Conservation (phyloP, 352 stramenopile genomes). For the Phytophthora syringae region DNA sequence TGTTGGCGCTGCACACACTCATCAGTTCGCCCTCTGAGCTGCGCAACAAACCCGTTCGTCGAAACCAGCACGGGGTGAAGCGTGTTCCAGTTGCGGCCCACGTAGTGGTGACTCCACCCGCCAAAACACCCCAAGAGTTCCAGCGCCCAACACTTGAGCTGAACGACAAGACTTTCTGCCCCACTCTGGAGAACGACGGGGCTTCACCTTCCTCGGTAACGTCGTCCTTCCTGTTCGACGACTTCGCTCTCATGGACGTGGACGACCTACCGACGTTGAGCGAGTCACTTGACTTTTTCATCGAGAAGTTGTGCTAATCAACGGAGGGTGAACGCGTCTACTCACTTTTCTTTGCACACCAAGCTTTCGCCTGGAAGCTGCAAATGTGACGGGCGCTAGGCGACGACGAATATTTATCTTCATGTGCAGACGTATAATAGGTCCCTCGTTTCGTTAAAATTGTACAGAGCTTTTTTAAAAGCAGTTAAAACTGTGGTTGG, state of each 20-base stretch:
- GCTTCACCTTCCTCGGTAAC: slow-evolving; percentile 44
- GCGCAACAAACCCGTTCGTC: slow-evolving; percentile 33
- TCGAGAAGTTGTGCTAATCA: slow-evolving; percentile 45
- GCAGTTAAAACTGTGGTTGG: background rate
- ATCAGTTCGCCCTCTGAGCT: slow-evolving; percentile 35
- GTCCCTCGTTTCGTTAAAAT: background rate
- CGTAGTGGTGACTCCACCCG: background rate
- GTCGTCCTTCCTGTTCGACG: slow-evolving; percentile 35
- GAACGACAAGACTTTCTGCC: slow-evolving; percentile 5
- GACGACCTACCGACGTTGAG: slow-evolving; percentile 54
- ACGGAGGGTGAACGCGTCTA: background rate
- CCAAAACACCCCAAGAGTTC: background rate
- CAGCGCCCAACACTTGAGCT: slow-evolving; percentile 28
- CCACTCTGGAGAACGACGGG: slow-evolving; percentile 22
- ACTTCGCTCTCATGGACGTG: slow-evolving; percentile 28
- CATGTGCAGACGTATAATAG: slow-evolving; percentile 10
- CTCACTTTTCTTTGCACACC: background rate
- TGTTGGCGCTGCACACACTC: slow-evolving; percentile 43
- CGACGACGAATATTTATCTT: slow-evolving; percentile 21
- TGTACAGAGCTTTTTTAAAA: background rate
- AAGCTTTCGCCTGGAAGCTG: background rate
- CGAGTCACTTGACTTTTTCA: slow-evolving; percentile 72
- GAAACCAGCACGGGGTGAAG: slow-evolving; percentile 12
- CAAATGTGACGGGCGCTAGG: background rate
- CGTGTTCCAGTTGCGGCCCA: slow-evolving; percentile 1